A percentile compares a stretch with the other conserved stretches of the same genome.
phyloP scores from a whole-genome alignment of 257 asterid genomes.

The Lycium ferocissimum region DNA sequence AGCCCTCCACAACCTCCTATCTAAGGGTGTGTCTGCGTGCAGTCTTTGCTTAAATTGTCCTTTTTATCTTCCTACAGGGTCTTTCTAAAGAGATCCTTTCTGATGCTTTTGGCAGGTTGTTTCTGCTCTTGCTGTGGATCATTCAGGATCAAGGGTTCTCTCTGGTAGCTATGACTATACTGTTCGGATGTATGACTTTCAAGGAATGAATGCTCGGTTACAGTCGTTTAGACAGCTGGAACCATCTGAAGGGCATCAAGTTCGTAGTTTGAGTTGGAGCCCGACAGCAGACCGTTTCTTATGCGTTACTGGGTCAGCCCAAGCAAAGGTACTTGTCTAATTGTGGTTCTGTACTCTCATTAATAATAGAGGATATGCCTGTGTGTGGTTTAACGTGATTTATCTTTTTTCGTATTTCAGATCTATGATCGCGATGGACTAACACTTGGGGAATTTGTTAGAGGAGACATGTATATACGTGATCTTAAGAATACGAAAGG shows the following conservation, averaged over 20 bases:
- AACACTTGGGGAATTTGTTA: conserved; percentile 87
- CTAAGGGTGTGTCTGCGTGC: background rate
- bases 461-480: conserved; percentile 97
- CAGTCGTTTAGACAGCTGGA: conserved; percentile 96
- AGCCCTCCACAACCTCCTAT: too few relatives aligned
- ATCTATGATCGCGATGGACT: conserved; percentile 98
- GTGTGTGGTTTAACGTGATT: conserved; percentile 31
- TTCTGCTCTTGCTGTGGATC: conserved; percentile 92
- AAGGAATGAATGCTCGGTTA: conserved; percentile 95
- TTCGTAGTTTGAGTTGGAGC: conserved; percentile 98
- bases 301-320: conserved; percentile 98
- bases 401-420: conserved; percentile 49
- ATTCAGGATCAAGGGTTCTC: conserved; percentile 88
- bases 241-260: conserved; percentile 98
- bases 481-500: conserved; percentile 98
- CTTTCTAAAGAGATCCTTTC: background rate
- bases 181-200: conserved; percentile 96
- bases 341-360: background rate
- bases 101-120: conserved; percentile 66
- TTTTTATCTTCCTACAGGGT: background rate
- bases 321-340: conserved; percentile 71
- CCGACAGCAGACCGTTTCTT: conserved; percentile 90
- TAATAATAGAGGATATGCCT: conserved; percentile 4
- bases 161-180: conserved; percentile 94
- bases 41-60: conserved; percentile 12